Conservation (phyloP, 352 stramenopile genomes). For the Globisporangium solare region DNA sequence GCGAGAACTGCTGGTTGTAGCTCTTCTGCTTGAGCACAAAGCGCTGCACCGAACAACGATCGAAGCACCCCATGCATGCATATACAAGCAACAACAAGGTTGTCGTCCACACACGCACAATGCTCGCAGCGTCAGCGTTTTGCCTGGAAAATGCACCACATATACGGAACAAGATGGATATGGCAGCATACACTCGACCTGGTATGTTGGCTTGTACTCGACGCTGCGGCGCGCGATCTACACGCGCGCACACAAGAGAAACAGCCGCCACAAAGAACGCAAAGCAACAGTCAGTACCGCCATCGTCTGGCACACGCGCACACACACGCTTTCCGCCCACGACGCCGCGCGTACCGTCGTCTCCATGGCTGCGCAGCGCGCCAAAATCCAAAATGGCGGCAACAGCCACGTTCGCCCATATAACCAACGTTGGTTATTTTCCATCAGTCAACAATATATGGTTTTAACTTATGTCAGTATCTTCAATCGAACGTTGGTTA, state of each 20-base stretch:
- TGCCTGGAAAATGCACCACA: too few relatives aligned
- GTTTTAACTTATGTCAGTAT: too few relatives aligned
- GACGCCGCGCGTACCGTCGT: neutral
- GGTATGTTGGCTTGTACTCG: slow-evolving; percentile 47
- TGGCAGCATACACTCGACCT: slow-evolving; percentile 14
- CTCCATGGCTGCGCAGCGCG: neutral
- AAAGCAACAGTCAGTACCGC: neutral
- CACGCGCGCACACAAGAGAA: neutral
- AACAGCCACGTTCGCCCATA: neutral
- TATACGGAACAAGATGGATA: neutral
- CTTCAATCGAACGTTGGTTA: too few relatives aligned
- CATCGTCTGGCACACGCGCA: neutral
- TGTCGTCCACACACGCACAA: too few relatives aligned
- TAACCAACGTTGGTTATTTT: neutral
- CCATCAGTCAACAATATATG: too few relatives aligned
- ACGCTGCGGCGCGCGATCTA: slow-evolving; percentile 33
- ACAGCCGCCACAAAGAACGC: too few relatives aligned
- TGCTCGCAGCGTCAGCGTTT: too few relatives aligned
- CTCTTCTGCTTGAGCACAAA: slow-evolving; percentile 84
- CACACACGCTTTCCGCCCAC: too few relatives aligned
- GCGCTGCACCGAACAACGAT: slow-evolving; percentile 28
- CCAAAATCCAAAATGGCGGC: neutral
- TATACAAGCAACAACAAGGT: too few relatives aligned
- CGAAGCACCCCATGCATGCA: neutral
- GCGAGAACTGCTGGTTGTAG: slow-evolving; percentile 88